Evolutionary conservation across 306 rosid species (phyloP).

Genomic region (Biancaea sappan): DNA sequence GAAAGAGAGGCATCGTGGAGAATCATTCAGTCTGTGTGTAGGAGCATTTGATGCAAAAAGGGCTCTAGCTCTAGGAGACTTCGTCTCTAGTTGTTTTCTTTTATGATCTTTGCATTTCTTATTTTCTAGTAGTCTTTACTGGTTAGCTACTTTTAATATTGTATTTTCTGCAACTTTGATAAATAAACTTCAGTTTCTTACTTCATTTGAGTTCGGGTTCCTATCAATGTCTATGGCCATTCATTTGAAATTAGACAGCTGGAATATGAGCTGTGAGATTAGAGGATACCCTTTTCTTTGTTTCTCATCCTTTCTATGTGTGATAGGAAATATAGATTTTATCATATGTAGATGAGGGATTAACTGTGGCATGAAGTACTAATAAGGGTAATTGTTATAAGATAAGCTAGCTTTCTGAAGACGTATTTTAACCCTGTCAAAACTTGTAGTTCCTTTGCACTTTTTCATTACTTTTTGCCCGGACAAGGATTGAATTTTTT

Average conservation of each 20-base stretch:
- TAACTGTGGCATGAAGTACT: neutral
- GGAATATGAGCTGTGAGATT: neutral
- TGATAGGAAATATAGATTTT: neutral
- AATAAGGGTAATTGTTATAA: neutral
- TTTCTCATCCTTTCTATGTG: neutral
- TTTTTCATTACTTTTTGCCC: neutral
- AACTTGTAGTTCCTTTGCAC: neutral
- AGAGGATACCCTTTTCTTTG: neutral
- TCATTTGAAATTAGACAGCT: neutral
- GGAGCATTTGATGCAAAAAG: too few species aligned
- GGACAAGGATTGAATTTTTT: conserved; percentile 4
- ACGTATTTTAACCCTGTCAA: neutral
- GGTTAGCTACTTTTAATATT: too few species aligned
- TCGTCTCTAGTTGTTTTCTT: too few species aligned
- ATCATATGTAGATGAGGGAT: neutral
- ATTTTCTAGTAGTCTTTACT: too few species aligned
- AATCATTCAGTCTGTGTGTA: too few species aligned
- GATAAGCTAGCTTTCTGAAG: neutral
- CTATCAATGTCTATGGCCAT: neutral
- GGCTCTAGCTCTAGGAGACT: too few species aligned
- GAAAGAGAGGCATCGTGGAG: too few species aligned
- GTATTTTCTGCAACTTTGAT: too few species aligned
- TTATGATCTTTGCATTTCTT: too few species aligned
- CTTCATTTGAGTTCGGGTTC: too few species aligned
- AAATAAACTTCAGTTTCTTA: too few species aligned